Base-by-base conservation (phyloP, 2,329 filamentous ascomycete species). In the Didymella glomerata region DNA sequence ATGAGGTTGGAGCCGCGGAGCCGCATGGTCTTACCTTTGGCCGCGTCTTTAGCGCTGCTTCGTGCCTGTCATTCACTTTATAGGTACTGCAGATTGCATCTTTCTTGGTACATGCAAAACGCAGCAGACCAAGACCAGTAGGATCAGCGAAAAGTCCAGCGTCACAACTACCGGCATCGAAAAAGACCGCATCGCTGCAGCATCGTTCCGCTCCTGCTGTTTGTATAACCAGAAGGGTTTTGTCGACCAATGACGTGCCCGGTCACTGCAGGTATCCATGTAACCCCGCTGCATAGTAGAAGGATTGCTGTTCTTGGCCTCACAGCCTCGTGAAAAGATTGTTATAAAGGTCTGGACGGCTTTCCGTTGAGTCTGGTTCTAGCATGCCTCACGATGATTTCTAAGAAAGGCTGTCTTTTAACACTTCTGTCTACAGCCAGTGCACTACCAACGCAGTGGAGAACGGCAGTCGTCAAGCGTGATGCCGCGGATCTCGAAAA, bases 401-500 rank as follows among this genome's bases (percentile, higher is more conserved):
- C n/a, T 6, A 10, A 20, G 16, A 2, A 11, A 18, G 2, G 10
- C 9, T 40, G 36, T 20, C 8, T 40, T 4, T 11, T 40, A 1
- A 20, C 36, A 10, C 14, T 51, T 9, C 27, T 51, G 20, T 5
- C 38, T 1, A 36, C 14, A 1, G 28, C 25, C 27, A 45, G 20
- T 48, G 34, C 25, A 3, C 14, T 38, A 7, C 38, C 53, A 16
- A 30, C 52, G 18, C 46, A 28, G 14, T 46, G 47, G 54, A 50
- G 47, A 5, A 41, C 24, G 4, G 47, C 40, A 13, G 41, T 16
- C 18, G 24, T 56, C 20, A 56, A 46, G 18, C 40, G 40, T 1
- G 18, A 16, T 41, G 24, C 24, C 8, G 14, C 40, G 10, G 53
- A 49, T 4, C 53, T 55, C 13, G 47, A 1, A 9, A 16, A 32